Percentiles rank a stretch among this genome's conserved stretches.
phyloP scores from a whole-genome alignment of 805 yeast species.

The Deakozyma indianensis region DNA sequence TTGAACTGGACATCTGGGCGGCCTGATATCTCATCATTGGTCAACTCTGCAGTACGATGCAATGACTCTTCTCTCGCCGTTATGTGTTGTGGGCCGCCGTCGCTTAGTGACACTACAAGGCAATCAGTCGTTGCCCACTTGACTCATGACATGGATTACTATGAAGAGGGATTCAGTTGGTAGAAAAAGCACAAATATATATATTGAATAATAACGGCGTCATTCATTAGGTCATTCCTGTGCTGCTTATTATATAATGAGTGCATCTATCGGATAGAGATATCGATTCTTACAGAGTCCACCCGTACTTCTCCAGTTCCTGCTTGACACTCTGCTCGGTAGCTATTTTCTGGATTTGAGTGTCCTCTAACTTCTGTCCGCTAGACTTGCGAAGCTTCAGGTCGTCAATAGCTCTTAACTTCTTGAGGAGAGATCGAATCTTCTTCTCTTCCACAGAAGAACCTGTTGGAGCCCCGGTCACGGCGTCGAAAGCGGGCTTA shows the following conservation, averaged over 20 bases:
- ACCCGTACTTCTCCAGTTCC: constrained; percentile 68
- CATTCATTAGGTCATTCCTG: background rate
- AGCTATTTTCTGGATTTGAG: constrained; percentile 78
- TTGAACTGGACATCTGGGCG: background rate
- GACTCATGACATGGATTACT: background rate
- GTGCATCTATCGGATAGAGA: no score
- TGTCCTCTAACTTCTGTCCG: constrained; percentile 81
- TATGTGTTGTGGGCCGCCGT: background rate
- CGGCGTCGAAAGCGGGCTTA: constrained; percentile 40
- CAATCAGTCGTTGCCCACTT: background rate
- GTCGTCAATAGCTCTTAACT: constrained; percentile 87
- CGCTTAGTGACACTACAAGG: background rate
- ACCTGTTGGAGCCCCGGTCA: background rate
- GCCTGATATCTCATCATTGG: background rate
- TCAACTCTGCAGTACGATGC: background rate
- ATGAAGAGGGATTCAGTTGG: background rate
- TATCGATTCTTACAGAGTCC: no score
- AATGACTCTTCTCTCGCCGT: background rate
- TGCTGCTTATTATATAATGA: background rate
- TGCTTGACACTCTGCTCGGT: constrained; percentile 71
- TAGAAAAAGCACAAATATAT: background rate
- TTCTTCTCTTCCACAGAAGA: constrained; percentile 70
- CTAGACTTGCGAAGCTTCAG: constrained; percentile 71
- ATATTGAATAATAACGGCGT: background rate
- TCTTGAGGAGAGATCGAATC: constrained; percentile 78